These are phyloP conservation scores for Neurospora tetrasperma DNA, from an alignment of 495 filamentous ascomycete species.

Conservation along the genomic window DNA sequence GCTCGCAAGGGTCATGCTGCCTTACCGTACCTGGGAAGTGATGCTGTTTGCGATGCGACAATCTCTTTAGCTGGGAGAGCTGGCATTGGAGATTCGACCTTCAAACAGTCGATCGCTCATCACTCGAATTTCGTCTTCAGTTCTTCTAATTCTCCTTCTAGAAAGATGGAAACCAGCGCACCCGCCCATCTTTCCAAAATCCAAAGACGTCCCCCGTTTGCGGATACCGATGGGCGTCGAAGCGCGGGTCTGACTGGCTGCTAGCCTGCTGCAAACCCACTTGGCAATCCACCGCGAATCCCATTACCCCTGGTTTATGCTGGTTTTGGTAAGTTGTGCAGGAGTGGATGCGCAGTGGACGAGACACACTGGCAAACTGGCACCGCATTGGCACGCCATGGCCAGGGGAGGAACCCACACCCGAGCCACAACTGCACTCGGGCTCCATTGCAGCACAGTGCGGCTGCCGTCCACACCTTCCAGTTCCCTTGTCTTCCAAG, in stretches of 20 bases:
- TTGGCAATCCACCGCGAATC: not conserved
- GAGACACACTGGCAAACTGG: not conserved
- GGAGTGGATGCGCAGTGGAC: not conserved
- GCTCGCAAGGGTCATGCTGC: not conserved
- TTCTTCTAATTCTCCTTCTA: not conserved
- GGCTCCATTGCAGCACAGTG: not conserved
- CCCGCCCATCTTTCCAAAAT: not conserved
- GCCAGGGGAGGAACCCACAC: not conserved
- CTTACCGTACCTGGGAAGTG: not conserved
- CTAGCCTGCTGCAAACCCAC: not conserved
- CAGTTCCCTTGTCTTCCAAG: not conserved
- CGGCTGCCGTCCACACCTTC: not conserved
- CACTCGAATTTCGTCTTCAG: not conserved
- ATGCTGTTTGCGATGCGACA: not conserved
- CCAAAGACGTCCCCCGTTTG: not conserved
- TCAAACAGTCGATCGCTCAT: not conserved
- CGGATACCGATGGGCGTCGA: not conserved
- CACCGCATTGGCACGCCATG: not conserved
- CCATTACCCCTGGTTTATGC: slow-evolving; percentile 1
- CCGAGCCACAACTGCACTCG: not conserved
- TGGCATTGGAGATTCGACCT: not conserved
- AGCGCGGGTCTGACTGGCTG: not conserved
- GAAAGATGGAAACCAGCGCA: not conserved
- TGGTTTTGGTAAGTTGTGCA: not conserved
- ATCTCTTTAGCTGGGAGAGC: not conserved